phyloP scores from a whole-genome alignment of 2,329 filamentous ascomycete species.

The Lomentospora prolificans region DNA sequence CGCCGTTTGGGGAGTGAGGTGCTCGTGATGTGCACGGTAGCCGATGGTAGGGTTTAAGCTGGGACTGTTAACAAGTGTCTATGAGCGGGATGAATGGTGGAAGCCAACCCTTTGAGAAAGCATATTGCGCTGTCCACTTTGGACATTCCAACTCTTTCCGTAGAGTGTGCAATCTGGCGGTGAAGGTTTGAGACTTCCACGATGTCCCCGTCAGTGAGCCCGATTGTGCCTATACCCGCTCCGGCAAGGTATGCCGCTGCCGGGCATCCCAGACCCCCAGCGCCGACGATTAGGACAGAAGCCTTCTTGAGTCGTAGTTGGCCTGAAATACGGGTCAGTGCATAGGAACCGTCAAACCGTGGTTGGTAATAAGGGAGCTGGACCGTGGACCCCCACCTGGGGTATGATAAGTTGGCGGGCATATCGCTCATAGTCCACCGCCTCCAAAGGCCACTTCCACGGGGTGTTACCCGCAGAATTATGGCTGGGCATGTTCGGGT shows the following conservation, averaged over 20 bases:
- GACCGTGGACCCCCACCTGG: conserved; percentile 67
- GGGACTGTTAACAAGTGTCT: conserved; percentile 1
- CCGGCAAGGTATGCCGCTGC: conserved; percentile 88
- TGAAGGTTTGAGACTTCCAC: conserved; percentile 90
- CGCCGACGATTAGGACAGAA: conserved; percentile 71
- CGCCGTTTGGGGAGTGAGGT: conserved; percentile 61
- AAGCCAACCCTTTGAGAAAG: conserved; percentile 42
- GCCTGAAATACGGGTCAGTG: too few relatives aligned
- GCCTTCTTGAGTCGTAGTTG: conserved; percentile 64
- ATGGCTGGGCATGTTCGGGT: neutral
- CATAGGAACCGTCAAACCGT: too few relatives aligned
- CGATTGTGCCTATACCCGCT: conserved; percentile 74
- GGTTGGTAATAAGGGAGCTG: too few relatives aligned
- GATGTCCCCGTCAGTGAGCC: conserved; percentile 76
- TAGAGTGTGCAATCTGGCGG: conserved; percentile 76
- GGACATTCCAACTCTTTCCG: conserved; percentile 56
- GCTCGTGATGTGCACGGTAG: conserved; percentile 52
- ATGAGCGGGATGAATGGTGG: neutral
- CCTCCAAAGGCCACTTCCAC: conserved; percentile 57
- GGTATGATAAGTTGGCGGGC: conserved; percentile 86
- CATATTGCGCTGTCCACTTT: conserved; percentile 73
- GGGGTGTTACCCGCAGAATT: neutral
- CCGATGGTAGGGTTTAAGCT: conserved; percentile 64
- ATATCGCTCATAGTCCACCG: conserved; percentile 76
- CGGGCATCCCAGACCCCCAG: conserved; percentile 84